Base-by-base conservation (phyloP, 202 grass and related monocot genomes). In the Cymbopogon flexuosus region DNA sequence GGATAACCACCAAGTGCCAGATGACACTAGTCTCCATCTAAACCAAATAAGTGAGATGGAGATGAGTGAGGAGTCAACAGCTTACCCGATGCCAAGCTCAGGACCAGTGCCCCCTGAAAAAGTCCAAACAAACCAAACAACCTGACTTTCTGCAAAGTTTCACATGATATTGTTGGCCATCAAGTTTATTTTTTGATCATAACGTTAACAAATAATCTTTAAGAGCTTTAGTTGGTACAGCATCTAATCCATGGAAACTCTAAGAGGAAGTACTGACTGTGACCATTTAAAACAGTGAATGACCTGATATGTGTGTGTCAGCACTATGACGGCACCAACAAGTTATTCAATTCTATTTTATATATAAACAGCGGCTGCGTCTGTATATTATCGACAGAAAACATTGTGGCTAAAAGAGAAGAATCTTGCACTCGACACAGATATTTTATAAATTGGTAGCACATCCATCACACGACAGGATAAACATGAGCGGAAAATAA, bases 141-240 rank as follows among this genome's bases (percentile, higher is more conserved):
- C 58, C 76, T 78, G 54, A 79, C 68, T 79, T 61, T 57, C 23
- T 57, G 36, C 36, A 57, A 79, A 54, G 59, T 23, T 34, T 31
- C 62, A 65, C 16, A 40, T 75, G 19, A 15, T 36, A 16, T 1
- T 60, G 40, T 62, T 41, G 9, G 58, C 24, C 23, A 43, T 77
- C 41, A 65, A 78, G 59, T 65, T 49, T 47, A 78, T 2, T 39
- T 22, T 56, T n/a, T 7, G 1, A 58, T 10, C 66, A 79, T 22
- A 11, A 11, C 35, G 63, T 45, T 65, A 41, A 65, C 37, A 24
- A 40, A 76, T 29, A 51, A 16, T 68, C 31, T 41, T 22, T 45
- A 30, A 7, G 21, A 46, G 65, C 10, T 41, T 51, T 75, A 43
- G 73, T 39, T 75, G 62, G 62, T 74, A 62, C 8, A 31, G 0